Evolutionary conservation across 2,329 filamentous ascomycete species (phyloP).

Genomic region (Alternaria novae-zelandiae): DNA sequence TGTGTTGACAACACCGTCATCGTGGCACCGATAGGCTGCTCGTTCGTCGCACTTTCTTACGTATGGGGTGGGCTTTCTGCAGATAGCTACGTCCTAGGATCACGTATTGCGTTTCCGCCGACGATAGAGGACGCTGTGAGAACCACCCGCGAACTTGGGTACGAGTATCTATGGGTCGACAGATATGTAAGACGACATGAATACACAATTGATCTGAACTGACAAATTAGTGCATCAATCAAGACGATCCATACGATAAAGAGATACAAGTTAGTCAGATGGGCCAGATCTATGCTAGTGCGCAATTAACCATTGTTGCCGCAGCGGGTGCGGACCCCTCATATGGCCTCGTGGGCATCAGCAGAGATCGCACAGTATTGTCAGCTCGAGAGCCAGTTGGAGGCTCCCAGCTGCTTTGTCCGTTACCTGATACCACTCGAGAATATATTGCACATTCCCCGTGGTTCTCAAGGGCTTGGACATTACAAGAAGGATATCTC

Average conservation of each 20-base stretch:
- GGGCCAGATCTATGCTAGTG: not conserved
- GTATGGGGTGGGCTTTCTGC: not conserved
- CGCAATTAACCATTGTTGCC: not conserved
- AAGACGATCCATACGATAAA: not conserved
- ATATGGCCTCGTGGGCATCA: not conserved
- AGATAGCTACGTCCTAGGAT: not conserved
- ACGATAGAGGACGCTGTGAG: not conserved
- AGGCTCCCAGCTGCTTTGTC: fast-evolving
- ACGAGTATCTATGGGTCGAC: not conserved
- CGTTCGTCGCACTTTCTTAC: not conserved
- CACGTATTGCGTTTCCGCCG: not conserved
- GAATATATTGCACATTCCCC: fast-evolving
- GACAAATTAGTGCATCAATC: not conserved
- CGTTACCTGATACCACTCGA: fast-evolving
- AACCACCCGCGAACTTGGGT: not conserved
- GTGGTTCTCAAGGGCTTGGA: not conserved
- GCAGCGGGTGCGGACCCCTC: not conserved
- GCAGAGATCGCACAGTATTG: too few species aligned
- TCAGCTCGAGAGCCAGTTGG: not conserved
- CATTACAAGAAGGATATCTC: not conserved
- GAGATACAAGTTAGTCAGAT: not conserved
- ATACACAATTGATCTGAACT: not conserved
- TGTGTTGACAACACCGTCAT: fast-evolving
- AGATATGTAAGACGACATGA: not conserved
- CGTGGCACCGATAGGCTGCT: not conserved